phyloP scores from a whole-genome alignment of 2,329 filamentous ascomycete genomes.

The Colletotrichum spinosum region DNA sequence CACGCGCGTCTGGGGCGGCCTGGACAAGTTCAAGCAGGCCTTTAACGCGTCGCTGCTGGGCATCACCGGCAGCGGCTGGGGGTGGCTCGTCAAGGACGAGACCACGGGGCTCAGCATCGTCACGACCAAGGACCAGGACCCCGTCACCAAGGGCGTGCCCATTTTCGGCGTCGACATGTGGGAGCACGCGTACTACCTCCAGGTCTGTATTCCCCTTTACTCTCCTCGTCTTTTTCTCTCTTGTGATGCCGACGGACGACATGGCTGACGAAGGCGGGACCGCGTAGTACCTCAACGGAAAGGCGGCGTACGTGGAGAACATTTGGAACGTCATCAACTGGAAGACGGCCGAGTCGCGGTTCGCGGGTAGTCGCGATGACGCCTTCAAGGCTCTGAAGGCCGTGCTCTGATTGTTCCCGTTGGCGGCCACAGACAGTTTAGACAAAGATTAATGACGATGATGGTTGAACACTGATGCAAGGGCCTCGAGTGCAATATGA shows the following conservation, averaged over 20 bases:
- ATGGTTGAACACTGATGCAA: background rate
- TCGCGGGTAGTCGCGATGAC: constrained; percentile 59
- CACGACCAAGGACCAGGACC: constrained; percentile 90
- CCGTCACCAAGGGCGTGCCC: constrained; percentile 72
- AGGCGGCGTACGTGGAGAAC: constrained; percentile 79
- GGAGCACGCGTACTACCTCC: constrained; percentile 93
- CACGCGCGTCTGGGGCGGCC: constrained; percentile 73
- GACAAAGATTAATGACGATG: constrained; percentile 1
- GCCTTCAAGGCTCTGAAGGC: constrained; percentile 58
- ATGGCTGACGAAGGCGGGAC: constrained; percentile 33
- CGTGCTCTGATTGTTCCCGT: constrained; percentile 47
- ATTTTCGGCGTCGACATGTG: constrained; percentile 89
- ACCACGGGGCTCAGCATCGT: constrained; percentile 73
- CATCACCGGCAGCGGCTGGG: constrained; percentile 89
- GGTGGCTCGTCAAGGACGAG: constrained; percentile 80
- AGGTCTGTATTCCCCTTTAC: constrained; percentile 57
- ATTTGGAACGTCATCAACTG: constrained; percentile 86
- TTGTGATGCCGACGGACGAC: background rate
- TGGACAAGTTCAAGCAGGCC: constrained; percentile 72
- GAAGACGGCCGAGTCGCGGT: constrained; percentile 76
- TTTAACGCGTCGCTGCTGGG: constrained; percentile 75
- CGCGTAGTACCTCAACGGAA: constrained; percentile 79
- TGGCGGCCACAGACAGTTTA: background rate
- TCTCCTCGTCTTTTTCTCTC: background rate
- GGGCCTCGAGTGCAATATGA: background rate